phyloP scores from a whole-genome alignment of 1,284 basidiomycete genomes.

The Ceratobasidium sp. region DNA sequence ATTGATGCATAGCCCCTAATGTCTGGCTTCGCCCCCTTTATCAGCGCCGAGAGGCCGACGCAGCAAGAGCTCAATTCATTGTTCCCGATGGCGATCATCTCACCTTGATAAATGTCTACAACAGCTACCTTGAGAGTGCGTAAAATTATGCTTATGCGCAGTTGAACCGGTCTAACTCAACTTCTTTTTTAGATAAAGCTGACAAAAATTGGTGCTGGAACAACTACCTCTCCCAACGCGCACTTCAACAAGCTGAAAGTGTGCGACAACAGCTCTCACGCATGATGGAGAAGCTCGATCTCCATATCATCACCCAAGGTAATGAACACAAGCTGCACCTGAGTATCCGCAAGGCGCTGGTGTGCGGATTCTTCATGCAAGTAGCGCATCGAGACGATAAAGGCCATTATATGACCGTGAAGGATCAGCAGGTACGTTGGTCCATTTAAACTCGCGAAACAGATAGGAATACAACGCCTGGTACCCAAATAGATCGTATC shows the following conservation, averaged over 20 bases:
- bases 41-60: conserved; percentile 89
- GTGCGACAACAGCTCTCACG: conserved; percentile 93
- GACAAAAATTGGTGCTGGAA: conserved; percentile 94
- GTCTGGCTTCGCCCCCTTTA: conserved; percentile 93
- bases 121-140: conserved; percentile 88
- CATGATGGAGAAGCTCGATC: conserved; percentile 92
- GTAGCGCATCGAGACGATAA: conserved; percentile 96
- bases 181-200: conserved; percentile 68
- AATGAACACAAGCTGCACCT: conserved; percentile 85
- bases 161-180: neutral
- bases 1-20: conserved; percentile 78
- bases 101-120: conserved; percentile 95
- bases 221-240: conserved; percentile 89
- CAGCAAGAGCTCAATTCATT: conserved; percentile 88
- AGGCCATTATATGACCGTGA: conserved; percentile 84
- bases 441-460: conserved; percentile 21
- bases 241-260: conserved; percentile 93
- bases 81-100: conserved; percentile 97
- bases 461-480: neutral
- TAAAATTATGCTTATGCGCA: conserved; percentile 45
- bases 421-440: conserved; percentile 85
- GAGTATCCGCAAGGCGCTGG: conserved; percentile 87
- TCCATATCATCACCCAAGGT: conserved; percentile 81
- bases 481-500: conserved; percentile 72
- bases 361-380: conserved; percentile 99